Evolutionary conservation across 2,329 filamentous ascomycete genomes (phyloP).

Genomic region (Alternaria gaisen): DNA sequence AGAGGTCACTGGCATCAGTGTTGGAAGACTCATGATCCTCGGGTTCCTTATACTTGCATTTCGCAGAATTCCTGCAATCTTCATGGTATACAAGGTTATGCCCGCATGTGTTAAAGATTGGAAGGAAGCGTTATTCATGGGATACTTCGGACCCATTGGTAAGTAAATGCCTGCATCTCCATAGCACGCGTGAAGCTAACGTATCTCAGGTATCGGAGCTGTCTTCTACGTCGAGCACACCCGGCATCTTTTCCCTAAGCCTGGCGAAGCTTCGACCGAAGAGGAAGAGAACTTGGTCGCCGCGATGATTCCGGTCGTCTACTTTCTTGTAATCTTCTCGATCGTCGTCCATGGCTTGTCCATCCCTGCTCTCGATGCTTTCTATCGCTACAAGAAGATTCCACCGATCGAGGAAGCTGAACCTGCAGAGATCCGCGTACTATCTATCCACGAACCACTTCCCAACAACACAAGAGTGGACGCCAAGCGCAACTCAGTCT

Average conservation of each 20-base stretch:
- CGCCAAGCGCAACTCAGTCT: constrained; percentile 38
- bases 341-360: constrained; percentile 61
- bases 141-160: constrained; percentile 60
- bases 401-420: constrained; percentile 54
- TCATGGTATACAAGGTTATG: constrained; percentile 65
- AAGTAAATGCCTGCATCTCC: constrained; percentile 3
- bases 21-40: constrained; percentile 60
- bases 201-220: constrained; percentile 49
- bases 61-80: constrained; percentile 65
- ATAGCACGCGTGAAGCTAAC: neutral
- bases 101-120: constrained; percentile 61
- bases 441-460: constrained; percentile 50
- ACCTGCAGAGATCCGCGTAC: constrained; percentile 41
- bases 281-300: constrained; percentile 53
- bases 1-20: constrained; percentile 62
- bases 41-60: constrained; percentile 64
- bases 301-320: constrained; percentile 57
- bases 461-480: constrained; percentile 54
- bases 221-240: constrained; percentile 59
- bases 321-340: constrained; percentile 58
- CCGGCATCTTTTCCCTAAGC: constrained; percentile 54
- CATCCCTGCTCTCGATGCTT: constrained; percentile 55
- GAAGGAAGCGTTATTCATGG: constrained; percentile 69
- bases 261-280: constrained; percentile 51
- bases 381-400: constrained; percentile 54